These are phyloP conservation scores for Daldinia bambusicola DNA, from an alignment of 495 filamentous ascomycete genomes.

Conservation along the genomic window DNA sequence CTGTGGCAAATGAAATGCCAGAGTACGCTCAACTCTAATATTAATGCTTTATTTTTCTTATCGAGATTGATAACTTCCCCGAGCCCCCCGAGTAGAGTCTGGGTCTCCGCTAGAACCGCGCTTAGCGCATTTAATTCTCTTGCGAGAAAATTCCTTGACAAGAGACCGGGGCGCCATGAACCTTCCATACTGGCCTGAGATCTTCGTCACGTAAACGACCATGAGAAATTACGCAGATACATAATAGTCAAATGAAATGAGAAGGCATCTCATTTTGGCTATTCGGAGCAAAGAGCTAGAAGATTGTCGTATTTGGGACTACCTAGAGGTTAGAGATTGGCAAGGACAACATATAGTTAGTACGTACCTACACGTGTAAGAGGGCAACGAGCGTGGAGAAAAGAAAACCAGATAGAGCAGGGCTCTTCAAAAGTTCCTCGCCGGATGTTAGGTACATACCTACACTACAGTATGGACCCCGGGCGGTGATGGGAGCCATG, in stretches of 20 bases:
- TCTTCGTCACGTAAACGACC: neutral
- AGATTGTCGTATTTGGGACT: neutral
- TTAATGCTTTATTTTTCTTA: neutral
- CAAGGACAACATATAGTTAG: neutral
- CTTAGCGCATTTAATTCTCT: conserved; percentile 26
- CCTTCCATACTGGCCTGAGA: neutral
- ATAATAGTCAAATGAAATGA: neutral
- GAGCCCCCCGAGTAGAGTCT: neutral
- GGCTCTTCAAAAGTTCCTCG: neutral
- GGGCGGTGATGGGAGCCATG: neutral
- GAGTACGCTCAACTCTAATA: neutral
- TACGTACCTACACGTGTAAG: conserved; percentile 1
- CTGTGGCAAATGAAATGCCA: neutral
- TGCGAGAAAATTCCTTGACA: conserved; percentile 1
- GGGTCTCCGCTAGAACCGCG: conserved; percentile 9
- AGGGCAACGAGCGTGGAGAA: neutral
- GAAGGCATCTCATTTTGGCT: neutral
- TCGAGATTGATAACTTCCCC: neutral
- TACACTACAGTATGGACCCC: neutral
- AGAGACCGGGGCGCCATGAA: neutral
- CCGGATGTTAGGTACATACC: neutral
- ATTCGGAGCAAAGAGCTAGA: conserved; percentile 3
- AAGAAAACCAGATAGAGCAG: neutral
- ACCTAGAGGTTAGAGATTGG: neutral
- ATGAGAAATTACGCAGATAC: neutral